Percentiles rank a stretch among this genome's conserved stretches.
These are phyloP conservation scores for Blepharisma stoltei DNA, from an alignment of 73 alveolate genomes.

Conservation along the genomic window DNA sequence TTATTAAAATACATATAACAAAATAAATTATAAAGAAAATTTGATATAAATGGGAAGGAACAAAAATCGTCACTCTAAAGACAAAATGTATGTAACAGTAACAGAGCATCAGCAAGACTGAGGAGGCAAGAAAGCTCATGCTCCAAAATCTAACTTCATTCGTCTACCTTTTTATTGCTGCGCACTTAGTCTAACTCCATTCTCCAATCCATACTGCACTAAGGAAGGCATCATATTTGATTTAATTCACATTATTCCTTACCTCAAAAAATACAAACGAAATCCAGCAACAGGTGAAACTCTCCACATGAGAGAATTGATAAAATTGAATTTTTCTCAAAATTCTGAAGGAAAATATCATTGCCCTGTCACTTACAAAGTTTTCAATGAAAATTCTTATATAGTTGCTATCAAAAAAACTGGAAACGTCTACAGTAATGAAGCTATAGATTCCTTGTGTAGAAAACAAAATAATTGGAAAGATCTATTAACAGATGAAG, in stretches of 20 bases:
- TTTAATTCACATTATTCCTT: conserved; percentile 79
- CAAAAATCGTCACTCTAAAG: conserved; percentile 70
- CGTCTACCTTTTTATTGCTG: conserved; percentile 83
- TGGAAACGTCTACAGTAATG: conserved; percentile 94
- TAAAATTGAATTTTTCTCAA: conserved; percentile 76
- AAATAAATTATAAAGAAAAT: neutral
- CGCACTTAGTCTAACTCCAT: conserved; percentile 70
- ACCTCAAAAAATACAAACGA: conserved; percentile 74
- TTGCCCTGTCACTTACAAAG: conserved; percentile 96
- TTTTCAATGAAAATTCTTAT: conserved; percentile 76
- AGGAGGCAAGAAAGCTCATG: neutral
- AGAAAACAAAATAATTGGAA: conserved; percentile 75
- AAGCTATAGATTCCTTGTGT: conserved; percentile 83
- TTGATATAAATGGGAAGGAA: conserved; percentile 21
- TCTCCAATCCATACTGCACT: conserved; percentile 82
- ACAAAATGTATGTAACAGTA: conserved; percentile 72
- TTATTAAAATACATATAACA: too few species aligned
- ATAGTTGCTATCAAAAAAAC: conserved; percentile 88
- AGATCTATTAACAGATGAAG: conserved; percentile 82
- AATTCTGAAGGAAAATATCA: conserved; percentile 92
- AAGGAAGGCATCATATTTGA: conserved; percentile 89
- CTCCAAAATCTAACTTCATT: neutral
- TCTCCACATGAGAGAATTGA: conserved; percentile 69
- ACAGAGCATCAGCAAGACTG: conserved; percentile 48
- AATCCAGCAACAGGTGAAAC: conserved; percentile 90